Base-by-base conservation (phyloP, 2,329 filamentous ascomycete genomes). In the Trichoderma polysporum region DNA sequence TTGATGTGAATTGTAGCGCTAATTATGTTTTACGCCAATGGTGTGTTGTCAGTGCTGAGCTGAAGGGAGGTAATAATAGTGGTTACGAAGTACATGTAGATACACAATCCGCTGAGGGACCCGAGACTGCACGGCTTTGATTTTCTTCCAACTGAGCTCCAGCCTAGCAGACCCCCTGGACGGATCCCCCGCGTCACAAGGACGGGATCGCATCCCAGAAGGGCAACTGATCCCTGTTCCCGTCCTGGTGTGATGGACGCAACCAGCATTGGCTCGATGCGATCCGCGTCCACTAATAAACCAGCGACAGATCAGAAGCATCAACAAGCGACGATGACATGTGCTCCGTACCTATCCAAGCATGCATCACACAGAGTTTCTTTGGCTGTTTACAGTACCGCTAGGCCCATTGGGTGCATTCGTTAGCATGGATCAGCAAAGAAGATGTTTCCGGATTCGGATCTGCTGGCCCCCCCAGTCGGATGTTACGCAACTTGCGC, bases 211-310 rank as follows among this genome's bases (percentile, higher is more conserved):
- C 17, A 50, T 50, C 58, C 58, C 22, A 25, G 58, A 61, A 19
- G 3, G 58, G 58, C 58, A 61, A 52, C 31, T 61, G 25, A 61
- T 61, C 58, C 58, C 58, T 61, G 58, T 39, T 61, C 29, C 45
- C 33, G 45, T 31, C 8, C 19, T 39, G 58, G 41, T 25, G 58
- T 47, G 58, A 35, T 45, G 58, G 47, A 19, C 45, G 58, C 58
- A 29, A 27, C 39, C 58, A 52, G 58, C 58, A 61, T 61, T 61
- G 58, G 58, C 19, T 52, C 58, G 15, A 25, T 29, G 45, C 29
- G 7, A 61, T 52, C 31, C 47, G 58, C 58, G 22, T 22, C 58
- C 58, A 50, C 58, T 52, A 61, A 52, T 12, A 13, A 25, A 35
- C 9, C 52, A 13, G 41, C 29, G 27, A 50, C 25, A 27, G 12